Evolutionary conservation across 2,329 filamentous ascomycete species (phyloP).

Genomic region (Xylariaceae sp.): DNA sequence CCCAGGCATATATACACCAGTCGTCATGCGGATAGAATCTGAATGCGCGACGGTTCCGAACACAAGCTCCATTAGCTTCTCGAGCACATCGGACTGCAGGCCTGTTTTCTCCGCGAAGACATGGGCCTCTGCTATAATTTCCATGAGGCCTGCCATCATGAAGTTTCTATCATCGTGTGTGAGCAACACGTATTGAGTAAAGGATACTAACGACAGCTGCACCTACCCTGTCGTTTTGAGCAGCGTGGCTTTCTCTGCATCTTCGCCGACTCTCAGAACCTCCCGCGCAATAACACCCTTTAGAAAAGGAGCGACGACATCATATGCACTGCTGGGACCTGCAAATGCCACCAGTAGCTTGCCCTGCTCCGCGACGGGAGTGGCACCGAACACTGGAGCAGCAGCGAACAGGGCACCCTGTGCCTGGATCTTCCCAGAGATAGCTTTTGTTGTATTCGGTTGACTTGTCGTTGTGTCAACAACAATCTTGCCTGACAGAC

Average conservation of each 20-base stretch:
- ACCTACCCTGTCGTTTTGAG: conserved; percentile 47
- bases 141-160: conserved; percentile 12
- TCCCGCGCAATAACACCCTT: conserved; percentile 41
- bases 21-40: conserved; percentile 38
- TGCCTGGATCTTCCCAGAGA: conserved; percentile 27
- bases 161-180: conserved; percentile 11
- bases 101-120: conserved; percentile 46
- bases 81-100: conserved; percentile 39
- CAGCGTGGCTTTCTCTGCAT: conserved; percentile 42
- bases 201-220: not conserved
- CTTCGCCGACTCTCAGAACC: conserved; percentile 42
- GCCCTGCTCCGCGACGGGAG: conserved; percentile 44
- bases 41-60: conserved; percentile 37
- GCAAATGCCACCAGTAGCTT: conserved; percentile 46
- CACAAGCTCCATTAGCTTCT: conserved; percentile 41
- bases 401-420: conserved; percentile 39
- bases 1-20: conserved; percentile 37
- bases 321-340: conserved; percentile 37
- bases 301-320: conserved; percentile 38
- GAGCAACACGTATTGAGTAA: not conserved
- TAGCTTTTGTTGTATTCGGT: conserved; percentile 38
- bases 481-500: conserved; percentile 39
- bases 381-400: conserved; percentile 50
- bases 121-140: conserved; percentile 46
- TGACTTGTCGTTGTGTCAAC: conserved; percentile 52